Percentiles rank a stretch among this genome's conserved stretches.
phyloP scores from a whole-genome alignment of 768 basidiomycete species.

The Pisolithus marmoratus region DNA sequence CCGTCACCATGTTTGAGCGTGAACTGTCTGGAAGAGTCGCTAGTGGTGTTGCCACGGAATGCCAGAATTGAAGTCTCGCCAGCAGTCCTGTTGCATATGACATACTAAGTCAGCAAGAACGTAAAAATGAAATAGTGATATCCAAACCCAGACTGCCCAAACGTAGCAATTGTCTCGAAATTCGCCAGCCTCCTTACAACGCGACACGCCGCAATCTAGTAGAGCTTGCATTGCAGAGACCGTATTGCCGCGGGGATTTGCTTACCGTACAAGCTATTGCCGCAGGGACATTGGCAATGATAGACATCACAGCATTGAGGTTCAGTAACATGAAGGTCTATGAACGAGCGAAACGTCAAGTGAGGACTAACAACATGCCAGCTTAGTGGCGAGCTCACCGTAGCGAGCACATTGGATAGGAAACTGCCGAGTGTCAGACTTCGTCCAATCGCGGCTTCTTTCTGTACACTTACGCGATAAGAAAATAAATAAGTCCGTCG shows the following conservation, averaged over 20 bases:
- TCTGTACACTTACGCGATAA: constrained; percentile 51
- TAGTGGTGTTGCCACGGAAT: constrained; percentile 43
- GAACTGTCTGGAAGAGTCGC: constrained; percentile 19
- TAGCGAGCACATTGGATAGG: constrained; percentile 58
- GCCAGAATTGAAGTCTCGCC: constrained; percentile 49
- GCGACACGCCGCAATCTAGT: constrained; percentile 56
- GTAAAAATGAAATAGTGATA: constrained; percentile 23
- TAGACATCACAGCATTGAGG: constrained; percentile 67
- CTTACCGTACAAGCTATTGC: constrained; percentile 63
- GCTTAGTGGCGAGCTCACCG: constrained; percentile 19
- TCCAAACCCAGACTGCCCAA: constrained; percentile 50
- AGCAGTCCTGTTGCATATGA: constrained; percentile 27
- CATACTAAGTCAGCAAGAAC: constrained; percentile 7
- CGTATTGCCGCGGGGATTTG: neutral
- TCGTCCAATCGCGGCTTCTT: constrained; percentile 1
- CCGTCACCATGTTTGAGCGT: constrained; percentile 39
- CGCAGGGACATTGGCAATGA: constrained; percentile 69
- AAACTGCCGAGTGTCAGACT: constrained; percentile 38
- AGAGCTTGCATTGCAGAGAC: constrained; percentile 1
- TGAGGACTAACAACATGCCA: too few relatives aligned
- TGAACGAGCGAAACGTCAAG: neutral
- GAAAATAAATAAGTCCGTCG: constrained; percentile 70
- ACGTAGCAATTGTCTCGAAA: constrained; percentile 39
- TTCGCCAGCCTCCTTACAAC: constrained; percentile 62
- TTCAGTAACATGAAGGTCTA: constrained; percentile 61